Evolutionary conservation across 345 rosid genomes (phyloP), one percentile per base, ranked within the genome.

Genomic region (Psidium friedrichsthalianum): DNA sequence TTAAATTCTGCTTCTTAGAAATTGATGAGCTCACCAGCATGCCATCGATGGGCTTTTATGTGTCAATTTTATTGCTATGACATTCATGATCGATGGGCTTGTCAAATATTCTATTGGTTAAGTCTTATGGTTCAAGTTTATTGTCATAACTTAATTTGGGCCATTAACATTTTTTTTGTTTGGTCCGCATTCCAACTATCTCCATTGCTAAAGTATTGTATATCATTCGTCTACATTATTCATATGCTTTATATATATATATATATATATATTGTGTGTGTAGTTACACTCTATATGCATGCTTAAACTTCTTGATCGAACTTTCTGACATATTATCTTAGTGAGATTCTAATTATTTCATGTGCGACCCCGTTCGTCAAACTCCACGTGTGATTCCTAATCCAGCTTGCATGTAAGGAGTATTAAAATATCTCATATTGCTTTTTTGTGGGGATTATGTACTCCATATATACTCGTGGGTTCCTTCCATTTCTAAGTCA

Each of bases 401-500:
- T 64, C 13, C 0, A 0, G 11, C 13, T 64, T 18, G 5, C 24
- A 1, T 1, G 0, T 8, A 64, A 6, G 13, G 0, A 0, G 3
- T 32, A 11, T 64, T 64, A 64, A 61, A 61, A 7, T 29, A 3
- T 61, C 42, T 15, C 13, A 51, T 51, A 51, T 51, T 3, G 4
- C 2, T 10, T 36, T 36, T 58, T 14, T 6, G 0, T 0, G 3
- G 3, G 0, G 74, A 5, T n/a, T 0, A 58, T n/a, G 29, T n/a
- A 18, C 27, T 58, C 6, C 11, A 25, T 11, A 57, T 10, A 57
- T 57, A 25, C 1, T 20, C 5, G 14, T 0, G 0, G 0, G 21
- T 56, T 24, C 27, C 29, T 24, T 57, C 0, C 3, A 57, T 4
- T 2, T 0, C 20, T 56, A 24, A 24, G 29, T 56, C 18, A 3